Percentiles rank a stretch among this genome's conserved stretches.
These are phyloP conservation scores for Globisporangium okanoganense DNA, from an alignment of 352 stramenopile species.

Conservation along the genomic window DNA sequence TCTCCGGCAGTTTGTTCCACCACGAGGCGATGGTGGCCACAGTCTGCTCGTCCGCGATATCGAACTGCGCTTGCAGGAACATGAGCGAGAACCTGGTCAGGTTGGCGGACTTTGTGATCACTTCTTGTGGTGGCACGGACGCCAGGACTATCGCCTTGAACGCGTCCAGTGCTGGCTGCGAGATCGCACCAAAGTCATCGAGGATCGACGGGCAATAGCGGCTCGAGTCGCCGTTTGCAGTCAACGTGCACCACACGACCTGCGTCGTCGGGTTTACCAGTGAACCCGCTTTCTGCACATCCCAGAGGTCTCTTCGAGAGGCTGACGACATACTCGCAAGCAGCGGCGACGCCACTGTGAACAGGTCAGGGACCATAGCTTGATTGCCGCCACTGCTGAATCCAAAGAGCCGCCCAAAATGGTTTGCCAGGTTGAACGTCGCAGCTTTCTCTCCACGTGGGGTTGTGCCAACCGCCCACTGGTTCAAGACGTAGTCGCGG, in stretches of 20 bases:
- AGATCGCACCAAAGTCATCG: constrained; percentile 34
- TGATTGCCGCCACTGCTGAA: constrained; percentile 13
- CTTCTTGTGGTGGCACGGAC: constrained; percentile 12
- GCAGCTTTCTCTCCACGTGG: constrained; percentile 26
- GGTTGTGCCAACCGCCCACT: constrained; percentile 48
- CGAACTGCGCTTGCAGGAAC: constrained; percentile 33
- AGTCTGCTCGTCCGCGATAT: constrained; percentile 20
- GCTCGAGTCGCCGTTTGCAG: constrained; percentile 10
- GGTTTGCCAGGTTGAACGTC: constrained; percentile 23
- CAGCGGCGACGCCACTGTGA: constrained; percentile 8
- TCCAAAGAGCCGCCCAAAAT: constrained; percentile 26
- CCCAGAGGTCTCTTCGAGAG: constrained; percentile 41
- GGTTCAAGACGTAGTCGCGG: constrained; percentile 34
- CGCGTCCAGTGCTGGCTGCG: constrained; percentile 14
- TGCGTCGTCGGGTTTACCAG: constrained; percentile 39
- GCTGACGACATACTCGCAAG: constrained; percentile 15
- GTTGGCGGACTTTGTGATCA: constrained; percentile 30
- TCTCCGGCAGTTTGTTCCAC: constrained; percentile 31
- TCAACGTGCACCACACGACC: constrained; percentile 46
- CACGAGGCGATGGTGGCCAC: constrained; percentile 31
- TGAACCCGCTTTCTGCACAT: constrained; percentile 28
- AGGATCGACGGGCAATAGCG: constrained; percentile 31
- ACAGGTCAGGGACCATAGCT: constrained; percentile 6
- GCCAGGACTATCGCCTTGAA: constrained; percentile 36
- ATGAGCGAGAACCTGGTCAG: constrained; percentile 32